Evolutionary conservation across 805 yeast genomes (phyloP).

Genomic region (Wickerhamiella allomyrinae): DNA sequence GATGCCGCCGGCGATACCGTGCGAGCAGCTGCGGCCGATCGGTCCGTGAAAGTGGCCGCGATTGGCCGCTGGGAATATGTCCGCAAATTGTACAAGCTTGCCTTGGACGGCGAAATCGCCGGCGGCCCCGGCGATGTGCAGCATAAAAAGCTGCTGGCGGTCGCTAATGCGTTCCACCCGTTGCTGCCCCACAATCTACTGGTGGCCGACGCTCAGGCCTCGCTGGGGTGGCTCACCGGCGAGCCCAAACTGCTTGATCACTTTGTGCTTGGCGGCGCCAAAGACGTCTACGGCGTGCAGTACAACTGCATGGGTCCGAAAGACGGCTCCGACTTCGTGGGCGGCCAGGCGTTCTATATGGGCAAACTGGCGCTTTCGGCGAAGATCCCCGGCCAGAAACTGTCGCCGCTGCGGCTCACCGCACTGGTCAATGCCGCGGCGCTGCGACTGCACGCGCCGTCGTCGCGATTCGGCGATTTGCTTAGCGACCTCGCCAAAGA

Average conservation of each 20-base stretch:
- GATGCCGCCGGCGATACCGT: conserved; percentile 41
- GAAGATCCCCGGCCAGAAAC: conserved; percentile 37
- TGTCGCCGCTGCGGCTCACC: conserved; percentile 46
- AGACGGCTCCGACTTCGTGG: conserved; percentile 39
- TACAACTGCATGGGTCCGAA: conserved; percentile 52
- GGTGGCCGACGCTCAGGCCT: conserved; percentile 11
- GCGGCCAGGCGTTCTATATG: conserved; percentile 50
- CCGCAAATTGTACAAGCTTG: conserved; percentile 15
- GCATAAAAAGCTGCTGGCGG: conserved; percentile 17
- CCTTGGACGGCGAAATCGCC: conserved; percentile 25
- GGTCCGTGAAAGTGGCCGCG: conserved; percentile 38
- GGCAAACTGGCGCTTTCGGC: conserved; percentile 43
- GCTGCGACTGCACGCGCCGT: conserved; percentile 20
- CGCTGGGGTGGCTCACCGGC: conserved; percentile 16
- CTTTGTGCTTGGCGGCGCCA: conserved; percentile 66
- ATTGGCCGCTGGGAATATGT: conserved; percentile 26
- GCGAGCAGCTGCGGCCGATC: conserved; percentile 49
- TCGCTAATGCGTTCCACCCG: conserved; percentile 9
- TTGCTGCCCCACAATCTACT: conserved; percentile 14
- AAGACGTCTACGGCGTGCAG: conserved; percentile 51
- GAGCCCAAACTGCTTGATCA: conserved; percentile 53
- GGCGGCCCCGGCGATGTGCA: conserved; percentile 22
- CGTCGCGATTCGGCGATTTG: conserved; percentile 16
- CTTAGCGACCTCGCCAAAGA: conserved; percentile 18
- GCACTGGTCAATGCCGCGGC: conserved; percentile 54